Percentiles rank a stretch among this genome's conserved stretches.
phyloP scores from a whole-genome alignment of 345 rosid genomes.

The Nasturtium officinale region DNA sequence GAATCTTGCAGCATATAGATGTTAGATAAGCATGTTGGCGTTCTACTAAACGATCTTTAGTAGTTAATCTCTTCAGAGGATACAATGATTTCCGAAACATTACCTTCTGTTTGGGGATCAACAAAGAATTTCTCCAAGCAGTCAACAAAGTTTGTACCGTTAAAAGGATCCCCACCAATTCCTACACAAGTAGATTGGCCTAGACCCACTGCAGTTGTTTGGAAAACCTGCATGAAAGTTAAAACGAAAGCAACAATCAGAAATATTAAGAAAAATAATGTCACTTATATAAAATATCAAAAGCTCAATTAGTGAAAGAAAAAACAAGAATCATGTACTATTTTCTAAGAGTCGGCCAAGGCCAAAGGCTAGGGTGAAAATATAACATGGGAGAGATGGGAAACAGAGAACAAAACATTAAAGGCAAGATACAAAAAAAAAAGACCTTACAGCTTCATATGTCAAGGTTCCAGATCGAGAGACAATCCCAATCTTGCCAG shows the following conservation, averaged over 20 bases:
- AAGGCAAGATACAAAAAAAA: background rate
- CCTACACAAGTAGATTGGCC: constrained; percentile 98
- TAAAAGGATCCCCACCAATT: constrained; percentile 97
- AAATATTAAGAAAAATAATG: background rate
- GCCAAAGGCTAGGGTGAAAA: background rate
- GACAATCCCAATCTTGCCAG: constrained; percentile 92
- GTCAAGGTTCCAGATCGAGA: constrained; percentile 98
- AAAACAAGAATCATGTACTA: background rate
- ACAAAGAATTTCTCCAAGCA: constrained; percentile 75
- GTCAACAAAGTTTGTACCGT: constrained; percentile 95
- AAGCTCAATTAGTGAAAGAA: background rate
- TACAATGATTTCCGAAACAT: background rate
- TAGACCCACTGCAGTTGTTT: constrained; percentile 93
- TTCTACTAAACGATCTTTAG: constrained; percentile 10
- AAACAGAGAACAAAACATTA: constrained; percentile 16
- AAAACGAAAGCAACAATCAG: constrained; percentile 5
- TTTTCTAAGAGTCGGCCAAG: background rate
- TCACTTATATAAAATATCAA: background rate
- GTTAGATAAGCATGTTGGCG: background rate
- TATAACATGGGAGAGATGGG: background rate
- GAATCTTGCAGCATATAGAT: constrained; percentile 9
- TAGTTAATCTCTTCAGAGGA: background rate
- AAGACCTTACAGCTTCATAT: constrained; percentile 87
- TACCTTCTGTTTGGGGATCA: constrained; percentile 99
- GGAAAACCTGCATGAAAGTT: constrained; percentile 68